These are phyloP conservation scores for Wallacemonas collosoma DNA, from an alignment of 208 protist genomes.

Conservation along the genomic window DNA sequence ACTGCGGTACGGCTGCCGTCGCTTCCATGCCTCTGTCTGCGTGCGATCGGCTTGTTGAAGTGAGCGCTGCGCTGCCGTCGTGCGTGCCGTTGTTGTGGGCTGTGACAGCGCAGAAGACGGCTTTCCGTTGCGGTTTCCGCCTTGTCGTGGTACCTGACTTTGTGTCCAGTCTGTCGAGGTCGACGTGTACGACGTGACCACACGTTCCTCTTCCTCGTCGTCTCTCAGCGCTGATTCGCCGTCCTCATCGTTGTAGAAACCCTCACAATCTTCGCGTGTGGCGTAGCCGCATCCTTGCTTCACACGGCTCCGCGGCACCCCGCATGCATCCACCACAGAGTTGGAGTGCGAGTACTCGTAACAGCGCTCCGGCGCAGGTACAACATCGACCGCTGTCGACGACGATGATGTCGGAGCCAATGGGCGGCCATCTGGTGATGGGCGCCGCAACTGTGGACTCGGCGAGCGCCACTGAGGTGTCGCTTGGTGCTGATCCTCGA, in stretches of 20 bases:
- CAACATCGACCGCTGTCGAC: slow-evolving; percentile 7
- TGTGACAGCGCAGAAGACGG: too few relatives aligned
- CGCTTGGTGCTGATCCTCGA: too few relatives aligned
- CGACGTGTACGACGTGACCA: neutral
- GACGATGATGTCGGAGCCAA: neutral
- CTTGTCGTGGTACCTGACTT: too few relatives aligned
- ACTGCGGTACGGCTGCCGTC: too few relatives aligned
- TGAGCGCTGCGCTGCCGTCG: neutral
- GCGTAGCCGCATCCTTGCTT: slow-evolving; percentile 14
- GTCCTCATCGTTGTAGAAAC: neutral
- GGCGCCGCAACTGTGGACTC: too few relatives aligned
- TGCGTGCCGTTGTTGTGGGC: neutral
- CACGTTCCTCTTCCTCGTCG: neutral
- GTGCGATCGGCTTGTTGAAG: neutral
- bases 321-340: too few relatives aligned
- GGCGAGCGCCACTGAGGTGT: too few relatives aligned
- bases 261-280: neutral
- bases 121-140: too few relatives aligned
- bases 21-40: too few relatives aligned
- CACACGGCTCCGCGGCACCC: neutral
- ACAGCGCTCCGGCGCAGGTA: slow-evolving; percentile 28
- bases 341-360: neutral
- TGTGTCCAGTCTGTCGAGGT: neutral
- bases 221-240: neutral
- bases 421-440: too few relatives aligned